Conservation (phyloP, 805 yeast species). For the Komagataella pseudopastoris region DNA sequence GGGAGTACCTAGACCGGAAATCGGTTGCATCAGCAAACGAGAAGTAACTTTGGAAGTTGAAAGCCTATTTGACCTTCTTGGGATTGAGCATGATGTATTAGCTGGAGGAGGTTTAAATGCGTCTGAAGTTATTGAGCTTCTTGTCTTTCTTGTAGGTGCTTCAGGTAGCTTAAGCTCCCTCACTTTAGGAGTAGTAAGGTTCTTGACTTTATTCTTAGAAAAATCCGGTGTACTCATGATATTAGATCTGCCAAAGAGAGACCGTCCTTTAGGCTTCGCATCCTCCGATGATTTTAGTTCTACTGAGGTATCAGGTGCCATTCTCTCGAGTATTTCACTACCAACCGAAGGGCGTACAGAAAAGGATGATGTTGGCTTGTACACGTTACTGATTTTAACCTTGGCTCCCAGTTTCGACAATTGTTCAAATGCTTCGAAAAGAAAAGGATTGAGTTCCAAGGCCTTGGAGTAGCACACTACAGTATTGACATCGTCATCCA, state of each 20-base stretch:
- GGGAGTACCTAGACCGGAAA: conserved; percentile 1
- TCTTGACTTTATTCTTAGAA: background rate
- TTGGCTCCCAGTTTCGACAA: conserved; percentile 61
- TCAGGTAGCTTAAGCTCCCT: background rate
- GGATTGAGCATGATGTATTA: conserved; percentile 6
- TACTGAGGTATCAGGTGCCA: background rate
- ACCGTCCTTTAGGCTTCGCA: background rate
- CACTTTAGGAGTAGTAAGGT: background rate
- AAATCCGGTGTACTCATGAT: background rate
- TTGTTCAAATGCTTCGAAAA: conserved; percentile 79
- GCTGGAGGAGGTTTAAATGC: background rate
- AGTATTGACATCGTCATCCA: conserved; percentile 53
- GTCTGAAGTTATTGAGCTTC: background rate
- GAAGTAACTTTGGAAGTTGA: conserved; percentile 31
- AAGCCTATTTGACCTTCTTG: background rate
- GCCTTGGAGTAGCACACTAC: conserved; percentile 57
- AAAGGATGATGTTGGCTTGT: conserved; percentile 12
- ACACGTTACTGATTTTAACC: conserved; percentile 45
- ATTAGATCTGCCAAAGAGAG: background rate
- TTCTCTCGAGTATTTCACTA: background rate
- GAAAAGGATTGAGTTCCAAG: conserved; percentile 59
- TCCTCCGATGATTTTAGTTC: background rate
- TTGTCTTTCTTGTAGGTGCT: conserved; percentile 4
- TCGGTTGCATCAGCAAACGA: conserved; percentile 29
- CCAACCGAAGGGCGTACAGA: background rate